Conservation (phyloP, 2,329 filamentous ascomycete genomes). For the Fusarium sp. region DNA sequence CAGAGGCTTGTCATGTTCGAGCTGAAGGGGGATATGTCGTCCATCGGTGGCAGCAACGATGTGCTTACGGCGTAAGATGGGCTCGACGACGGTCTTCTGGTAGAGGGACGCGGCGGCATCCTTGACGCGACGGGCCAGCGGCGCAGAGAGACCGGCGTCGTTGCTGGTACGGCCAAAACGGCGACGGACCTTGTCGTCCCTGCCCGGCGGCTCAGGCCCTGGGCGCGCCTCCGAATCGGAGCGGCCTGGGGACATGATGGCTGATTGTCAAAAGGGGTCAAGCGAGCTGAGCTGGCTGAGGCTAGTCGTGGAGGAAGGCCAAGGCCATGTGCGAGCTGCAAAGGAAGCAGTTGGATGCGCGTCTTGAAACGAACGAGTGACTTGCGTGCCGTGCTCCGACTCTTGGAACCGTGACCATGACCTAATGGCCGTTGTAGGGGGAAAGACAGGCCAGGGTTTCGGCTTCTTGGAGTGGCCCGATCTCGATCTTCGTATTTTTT, state of each 20-base stretch:
- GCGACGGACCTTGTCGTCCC: slow-evolving; percentile 14
- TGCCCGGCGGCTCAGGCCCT: slow-evolving; percentile 17
- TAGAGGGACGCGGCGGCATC: slow-evolving; percentile 46
- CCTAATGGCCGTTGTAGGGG: slow-evolving; percentile 25
- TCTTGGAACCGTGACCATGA: slow-evolving; percentile 16
- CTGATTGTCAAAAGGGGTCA: slow-evolving; percentile 1
- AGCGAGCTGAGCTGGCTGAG: slow-evolving; percentile 42
- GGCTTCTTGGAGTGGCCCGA: slow-evolving; percentile 2
- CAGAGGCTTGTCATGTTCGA: slow-evolving; percentile 55
- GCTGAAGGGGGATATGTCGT: slow-evolving; percentile 58
- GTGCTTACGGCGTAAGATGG: slow-evolving; percentile 73
- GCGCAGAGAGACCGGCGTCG: slow-evolving; percentile 14
- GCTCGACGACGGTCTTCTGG: slow-evolving; percentile 56
- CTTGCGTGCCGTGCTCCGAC: slow-evolving; percentile 10
- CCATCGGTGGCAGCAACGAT: slow-evolving; percentile 81
- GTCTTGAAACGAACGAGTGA: slow-evolving; percentile 38
- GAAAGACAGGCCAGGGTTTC: slow-evolving; percentile 4
- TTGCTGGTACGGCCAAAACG: slow-evolving; percentile 23
- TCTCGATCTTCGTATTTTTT: slow-evolving; percentile 26
- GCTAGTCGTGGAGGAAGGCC: slow-evolving; percentile 15
- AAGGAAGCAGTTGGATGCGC: slow-evolving; percentile 1
- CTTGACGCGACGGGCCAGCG: slow-evolving; percentile 38
- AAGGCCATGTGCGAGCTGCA: slow-evolving; percentile 5
- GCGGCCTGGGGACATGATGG: slow-evolving; percentile 36
- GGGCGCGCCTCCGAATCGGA: slow-evolving; percentile 22